phyloP scores from a whole-genome alignment of 202 grass and related monocot genomes.

The Thinopyrum obtusiflorum region DNA sequence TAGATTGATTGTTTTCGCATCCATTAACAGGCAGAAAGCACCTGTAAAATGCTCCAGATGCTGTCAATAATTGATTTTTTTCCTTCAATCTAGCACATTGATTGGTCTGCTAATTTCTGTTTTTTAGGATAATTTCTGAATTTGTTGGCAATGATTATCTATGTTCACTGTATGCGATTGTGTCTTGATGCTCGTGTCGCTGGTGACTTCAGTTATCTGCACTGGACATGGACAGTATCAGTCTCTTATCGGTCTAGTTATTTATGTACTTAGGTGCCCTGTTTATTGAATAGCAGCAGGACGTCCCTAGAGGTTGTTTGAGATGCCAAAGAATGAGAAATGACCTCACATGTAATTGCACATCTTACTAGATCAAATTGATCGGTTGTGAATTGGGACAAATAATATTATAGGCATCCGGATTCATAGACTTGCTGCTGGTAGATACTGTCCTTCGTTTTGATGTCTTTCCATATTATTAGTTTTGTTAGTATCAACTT shows the following conservation, averaged over 20 bases:
- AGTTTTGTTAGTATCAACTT: neutral
- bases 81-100: neutral
- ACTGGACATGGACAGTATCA: neutral
- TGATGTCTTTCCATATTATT: neutral
- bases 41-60: constrained; percentile 8
- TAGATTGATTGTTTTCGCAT: constrained; percentile 30
- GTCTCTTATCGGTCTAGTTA: neutral
- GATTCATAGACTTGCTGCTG: neutral
- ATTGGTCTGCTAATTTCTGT: constrained; percentile 19
- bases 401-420: neutral
- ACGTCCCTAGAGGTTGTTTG: neutral
- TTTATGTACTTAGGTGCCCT: neutral
- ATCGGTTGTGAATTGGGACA: neutral
- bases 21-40: neutral
- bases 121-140: constrained; percentile 30
- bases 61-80: neutral
- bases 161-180: neutral
- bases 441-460: neutral
- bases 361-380: neutral
- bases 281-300: neutral
- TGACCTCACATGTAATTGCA: neutral
- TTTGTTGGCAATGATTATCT: neutral
- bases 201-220: neutral
- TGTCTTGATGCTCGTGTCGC: neutral
- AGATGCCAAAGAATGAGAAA: neutral